Base-by-base conservation (phyloP, 495 filamentous ascomycete species). In the Aspergillus nidulans region DNA sequence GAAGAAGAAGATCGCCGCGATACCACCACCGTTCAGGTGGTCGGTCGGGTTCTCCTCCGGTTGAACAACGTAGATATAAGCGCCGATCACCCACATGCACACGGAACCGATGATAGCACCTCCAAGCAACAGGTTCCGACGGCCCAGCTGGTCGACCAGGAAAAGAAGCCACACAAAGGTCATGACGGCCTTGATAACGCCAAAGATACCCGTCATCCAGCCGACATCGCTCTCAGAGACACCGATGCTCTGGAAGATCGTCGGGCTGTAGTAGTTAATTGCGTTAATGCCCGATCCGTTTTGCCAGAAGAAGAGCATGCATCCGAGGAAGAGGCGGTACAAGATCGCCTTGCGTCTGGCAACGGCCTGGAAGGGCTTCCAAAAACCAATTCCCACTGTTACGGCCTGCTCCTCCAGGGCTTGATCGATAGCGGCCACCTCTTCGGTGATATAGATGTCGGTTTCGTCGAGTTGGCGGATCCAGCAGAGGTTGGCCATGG, bases 71-170 rank as follows among this genome's bases (percentile, higher is more conserved):
- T 91, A 88, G 56, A 95, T 80, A 68, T 77, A 77, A 0, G 68
- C 72, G n/a, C 88, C 88, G 49, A 92, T 85, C 55, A 92, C 86
- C 73, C 87, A 86, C 80, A 91, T 84, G 61, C 80, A 82, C 43
- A 87, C 66, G 4, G 80, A 84, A 62, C 86, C 85, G 18, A 83
- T 87, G 43, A 85, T 76, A 8, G 82, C 84, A 19, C 88, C 90
- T 72, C 82, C 80, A 49, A 91, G 73, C 16, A 95, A 79, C 34
- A 86, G 80, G 36, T 80, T 76, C 3, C 85, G 79, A 3, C 88
- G 81, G 19, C 88, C 88, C 7, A 90, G 75, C 1, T 78, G 81
- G 64, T 92, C 88, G 50, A 85, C 86, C 58, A 86, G 77, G 61
- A 85, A 90, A 32, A 87, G 63, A 6, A 90, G 72, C 78, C 86